phyloP scores from a whole-genome alignment of 2,329 filamentous ascomycete species.

The Ceratocystis papillata region DNA sequence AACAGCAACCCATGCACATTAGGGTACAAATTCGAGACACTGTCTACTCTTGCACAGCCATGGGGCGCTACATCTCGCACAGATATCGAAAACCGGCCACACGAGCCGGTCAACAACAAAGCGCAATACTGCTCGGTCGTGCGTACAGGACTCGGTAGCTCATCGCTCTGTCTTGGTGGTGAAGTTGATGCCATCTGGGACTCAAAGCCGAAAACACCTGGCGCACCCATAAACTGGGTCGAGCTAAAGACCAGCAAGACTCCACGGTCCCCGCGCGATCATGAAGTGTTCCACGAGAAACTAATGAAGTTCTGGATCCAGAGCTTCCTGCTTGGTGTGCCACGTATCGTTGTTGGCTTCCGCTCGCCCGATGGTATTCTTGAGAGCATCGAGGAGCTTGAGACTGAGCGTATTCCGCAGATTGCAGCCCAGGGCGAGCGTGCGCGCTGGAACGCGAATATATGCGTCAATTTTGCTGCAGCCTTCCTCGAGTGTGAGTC shows the following conservation, averaged over 20 bases:
- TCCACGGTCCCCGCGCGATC: conserved; percentile 56
- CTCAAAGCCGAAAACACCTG: conserved; percentile 55
- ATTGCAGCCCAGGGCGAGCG: conserved; percentile 57
- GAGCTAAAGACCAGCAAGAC: conserved; percentile 86
- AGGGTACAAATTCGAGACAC: conserved; percentile 95
- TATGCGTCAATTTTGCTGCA: conserved; percentile 83
- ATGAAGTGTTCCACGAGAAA: conserved; percentile 73
- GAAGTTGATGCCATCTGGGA: conserved; percentile 95
- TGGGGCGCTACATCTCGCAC: conserved; percentile 65
- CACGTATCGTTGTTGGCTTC: conserved; percentile 84
- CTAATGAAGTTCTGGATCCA: conserved; percentile 95
- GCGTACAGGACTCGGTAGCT: conserved; percentile 70
- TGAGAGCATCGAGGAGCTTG: conserved; percentile 61
- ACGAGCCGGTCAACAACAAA: conserved; percentile 69
- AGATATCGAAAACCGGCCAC: conserved; percentile 65
- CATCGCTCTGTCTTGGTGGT: conserved; percentile 71
- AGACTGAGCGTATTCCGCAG: conserved; percentile 67
- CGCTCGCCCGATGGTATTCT: conserved; percentile 60
- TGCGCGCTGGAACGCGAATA: conserved; percentile 76
- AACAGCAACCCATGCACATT: conserved; percentile 12
- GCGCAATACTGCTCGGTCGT: conserved; percentile 95
- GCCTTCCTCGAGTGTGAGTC: conserved; percentile 63
- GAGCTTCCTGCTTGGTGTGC: conserved; percentile 85
- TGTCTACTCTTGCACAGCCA: conserved; percentile 62
- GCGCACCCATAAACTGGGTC: conserved; percentile 74